phyloP scores from a whole-genome alignment of 2,329 filamentous ascomycete genomes.

The Coleophoma cylindrospora region DNA sequence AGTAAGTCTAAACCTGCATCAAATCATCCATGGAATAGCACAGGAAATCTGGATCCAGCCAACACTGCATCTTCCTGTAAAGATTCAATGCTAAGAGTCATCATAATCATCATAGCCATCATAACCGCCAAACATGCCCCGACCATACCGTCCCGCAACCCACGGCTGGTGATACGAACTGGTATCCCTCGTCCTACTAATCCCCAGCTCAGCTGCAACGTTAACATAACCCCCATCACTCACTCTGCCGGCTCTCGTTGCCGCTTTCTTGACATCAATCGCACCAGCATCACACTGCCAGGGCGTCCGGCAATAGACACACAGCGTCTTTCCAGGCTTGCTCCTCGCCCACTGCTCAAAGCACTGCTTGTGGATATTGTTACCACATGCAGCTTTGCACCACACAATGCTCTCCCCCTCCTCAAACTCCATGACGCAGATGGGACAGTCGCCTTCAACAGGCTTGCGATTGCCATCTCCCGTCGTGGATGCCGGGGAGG shows the following conservation, averaged over 20 bases:
- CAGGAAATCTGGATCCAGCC: too few species aligned
- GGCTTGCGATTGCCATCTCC: constrained; percentile 46
- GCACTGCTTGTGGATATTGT: constrained; percentile 53
- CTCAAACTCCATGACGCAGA: constrained; percentile 54
- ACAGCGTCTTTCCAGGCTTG: constrained; percentile 39
- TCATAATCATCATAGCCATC: not conserved
- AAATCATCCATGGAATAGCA: too few species aligned
- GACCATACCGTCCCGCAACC: constrained; percentile 6
- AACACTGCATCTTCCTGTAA: too few species aligned
- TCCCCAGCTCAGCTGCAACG: constrained; percentile 54
- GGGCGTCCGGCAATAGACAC: constrained; percentile 53
- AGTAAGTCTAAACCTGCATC: too few species aligned
- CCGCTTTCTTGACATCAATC: constrained; percentile 33
- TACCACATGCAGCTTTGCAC: constrained; percentile 56
- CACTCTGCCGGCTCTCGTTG: constrained; percentile 24
- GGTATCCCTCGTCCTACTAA: constrained; percentile 45
- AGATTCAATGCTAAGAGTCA: not conserved
- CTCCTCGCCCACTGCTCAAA: constrained; percentile 49
- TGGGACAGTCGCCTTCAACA: constrained; percentile 57
- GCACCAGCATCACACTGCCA: constrained; percentile 45
- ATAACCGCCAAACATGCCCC: not conserved
- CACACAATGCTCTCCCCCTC: constrained; percentile 42
- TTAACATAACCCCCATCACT: constrained; percentile 56
- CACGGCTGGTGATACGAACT: constrained; percentile 20
- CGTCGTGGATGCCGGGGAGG: constrained; percentile 27